A percentile compares a stretch with the other conserved stretches of the same genome.
Conservation (phyloP, 2,329 filamentous ascomycete species). For the Acrocalymma vagum region DNA sequence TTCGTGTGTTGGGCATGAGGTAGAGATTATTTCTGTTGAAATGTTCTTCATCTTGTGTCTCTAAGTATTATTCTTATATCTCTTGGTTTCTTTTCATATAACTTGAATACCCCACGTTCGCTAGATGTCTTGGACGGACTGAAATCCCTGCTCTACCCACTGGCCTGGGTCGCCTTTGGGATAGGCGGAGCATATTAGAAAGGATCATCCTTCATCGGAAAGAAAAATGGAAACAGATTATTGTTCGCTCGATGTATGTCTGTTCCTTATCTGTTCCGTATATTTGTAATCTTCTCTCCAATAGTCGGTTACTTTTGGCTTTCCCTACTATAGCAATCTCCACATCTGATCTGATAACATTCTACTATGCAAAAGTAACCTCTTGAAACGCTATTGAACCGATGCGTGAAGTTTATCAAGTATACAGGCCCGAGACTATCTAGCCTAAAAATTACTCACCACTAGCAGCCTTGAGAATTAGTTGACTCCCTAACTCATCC, state of each 20-base stretch:
- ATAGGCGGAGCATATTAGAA: constrained; percentile 35
- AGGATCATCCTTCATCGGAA: constrained; percentile 46
- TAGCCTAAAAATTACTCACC: too few species aligned
- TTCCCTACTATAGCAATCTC: too few species aligned
- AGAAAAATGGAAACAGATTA: constrained; percentile 38
- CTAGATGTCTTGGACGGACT: constrained; percentile 28
- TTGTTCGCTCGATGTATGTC: constrained; percentile 6
- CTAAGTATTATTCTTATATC: constrained; percentile 4
- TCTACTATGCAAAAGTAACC: too few species aligned
- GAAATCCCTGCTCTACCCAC: constrained; percentile 16
- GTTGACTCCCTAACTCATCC: too few species aligned
- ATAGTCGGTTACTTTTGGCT: too few species aligned
- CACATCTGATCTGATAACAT: too few species aligned
- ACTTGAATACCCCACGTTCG: constrained; percentile 36
- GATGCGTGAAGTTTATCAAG: too few species aligned
- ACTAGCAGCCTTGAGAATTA: too few species aligned
- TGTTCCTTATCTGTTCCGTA: too few species aligned
- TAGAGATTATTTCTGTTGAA: constrained; percentile 2
- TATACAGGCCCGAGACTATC: too few species aligned
- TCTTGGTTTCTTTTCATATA: constrained; percentile 12
- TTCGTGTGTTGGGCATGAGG: constrained; percentile 15
- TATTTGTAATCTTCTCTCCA: too few species aligned
- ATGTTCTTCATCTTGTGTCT: constrained; percentile 1
- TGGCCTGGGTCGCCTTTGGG: constrained; percentile 28
- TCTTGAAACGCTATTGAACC: too few species aligned